Conservation (phyloP, 1,284 basidiomycete genomes). For the Rhodotorula glutinis region DNA sequence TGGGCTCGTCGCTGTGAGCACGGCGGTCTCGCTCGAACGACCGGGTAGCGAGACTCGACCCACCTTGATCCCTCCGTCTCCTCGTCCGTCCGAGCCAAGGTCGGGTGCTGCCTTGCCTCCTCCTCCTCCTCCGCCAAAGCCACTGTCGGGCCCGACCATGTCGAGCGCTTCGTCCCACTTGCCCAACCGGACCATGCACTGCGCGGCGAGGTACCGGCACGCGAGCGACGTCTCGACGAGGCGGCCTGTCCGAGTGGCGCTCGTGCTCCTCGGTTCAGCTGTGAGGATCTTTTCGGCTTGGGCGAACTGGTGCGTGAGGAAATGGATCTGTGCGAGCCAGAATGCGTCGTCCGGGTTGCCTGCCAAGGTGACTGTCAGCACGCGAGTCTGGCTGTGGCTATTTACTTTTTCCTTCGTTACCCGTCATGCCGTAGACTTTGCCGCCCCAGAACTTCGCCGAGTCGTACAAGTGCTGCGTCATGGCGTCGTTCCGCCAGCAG, state of each 20-base stretch:
- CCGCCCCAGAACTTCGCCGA: slow-evolving; percentile 98
- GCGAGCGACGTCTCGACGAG: slow-evolving; percentile 87
- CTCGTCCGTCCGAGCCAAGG: slow-evolving; percentile 19
- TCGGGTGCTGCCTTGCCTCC: not conserved
- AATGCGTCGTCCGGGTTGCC: slow-evolving; percentile 95
- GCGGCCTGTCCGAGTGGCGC: slow-evolving; percentile 29
- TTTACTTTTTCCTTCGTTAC: too few relatives aligned
- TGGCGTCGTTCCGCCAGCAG: slow-evolving; percentile 92
- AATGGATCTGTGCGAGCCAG: slow-evolving; percentile 97
- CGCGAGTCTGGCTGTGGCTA: too few relatives aligned
- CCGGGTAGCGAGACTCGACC: too few relatives aligned
- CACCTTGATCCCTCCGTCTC: slow-evolving; percentile 50
- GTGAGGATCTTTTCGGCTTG: slow-evolving; percentile 88
- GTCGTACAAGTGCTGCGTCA: slow-evolving; percentile 96
- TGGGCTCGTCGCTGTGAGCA: not conserved
- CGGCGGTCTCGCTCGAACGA: too few relatives aligned
- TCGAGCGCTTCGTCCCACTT: slow-evolving; percentile 91
- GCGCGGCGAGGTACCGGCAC: slow-evolving; percentile 88
- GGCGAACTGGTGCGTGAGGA: slow-evolving; percentile 89
- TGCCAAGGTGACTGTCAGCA: slow-evolving; percentile 45
- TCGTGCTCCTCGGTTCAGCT: slow-evolving; percentile 37
- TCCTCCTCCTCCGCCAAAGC: not conserved
- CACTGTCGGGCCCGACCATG: slow-evolving; percentile 71
- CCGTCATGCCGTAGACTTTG: slow-evolving; percentile 90
- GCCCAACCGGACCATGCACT: slow-evolving; percentile 88